Evolutionary conservation across 345 rosid species (phyloP).

Genomic region (Geranium rotundifolium): DNA sequence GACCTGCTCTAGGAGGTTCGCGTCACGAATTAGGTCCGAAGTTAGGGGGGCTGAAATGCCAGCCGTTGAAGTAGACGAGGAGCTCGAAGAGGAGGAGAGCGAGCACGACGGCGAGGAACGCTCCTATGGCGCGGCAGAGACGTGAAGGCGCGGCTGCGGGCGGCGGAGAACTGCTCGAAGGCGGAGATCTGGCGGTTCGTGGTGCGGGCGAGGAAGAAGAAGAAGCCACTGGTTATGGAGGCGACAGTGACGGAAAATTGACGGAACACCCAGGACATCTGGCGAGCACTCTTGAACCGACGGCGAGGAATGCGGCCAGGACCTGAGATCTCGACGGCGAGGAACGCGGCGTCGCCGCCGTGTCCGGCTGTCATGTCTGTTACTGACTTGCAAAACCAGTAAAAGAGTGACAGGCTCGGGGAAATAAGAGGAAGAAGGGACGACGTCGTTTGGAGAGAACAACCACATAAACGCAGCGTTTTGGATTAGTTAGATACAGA

Average conservation of each 20-base stretch:
- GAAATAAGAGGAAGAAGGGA: too few relatives aligned
- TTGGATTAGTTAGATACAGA: too few relatives aligned
- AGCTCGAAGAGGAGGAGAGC: conserved; percentile 56
- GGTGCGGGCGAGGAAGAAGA: conserved; percentile 51
- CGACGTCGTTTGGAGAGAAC: too few relatives aligned
- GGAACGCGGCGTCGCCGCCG: conserved; percentile 17
- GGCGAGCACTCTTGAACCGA: conserved; percentile 61
- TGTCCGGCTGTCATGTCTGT: too few relatives aligned
- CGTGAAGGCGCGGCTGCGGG: conserved; percentile 34
- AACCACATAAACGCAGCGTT: too few relatives aligned
- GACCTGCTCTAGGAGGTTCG: too few relatives aligned
- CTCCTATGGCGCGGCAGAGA: conserved; percentile 46
- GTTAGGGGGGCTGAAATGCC: conserved; percentile 95
- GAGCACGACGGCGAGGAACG: conserved; percentile 43
- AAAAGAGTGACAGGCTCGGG: too few relatives aligned
- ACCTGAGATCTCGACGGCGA: conserved; percentile 45
- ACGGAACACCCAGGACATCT: conserved; percentile 54
- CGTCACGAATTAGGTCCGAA: too few relatives aligned
- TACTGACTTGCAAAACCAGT: too few relatives aligned
- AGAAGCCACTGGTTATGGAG: conserved; percentile 32
- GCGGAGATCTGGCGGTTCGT: conserved; percentile 62
- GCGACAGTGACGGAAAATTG: conserved; percentile 46
- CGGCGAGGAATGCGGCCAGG: conserved; percentile 20
- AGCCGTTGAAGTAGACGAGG: conserved; percentile 70
- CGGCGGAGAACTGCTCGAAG: conserved; percentile 15